Percentiles rank a stretch among this genome's conserved stretches.
Evolutionary conservation across 108 stramenopile species (phyloP).

Genomic region (Parietichytrium sp.): DNA sequence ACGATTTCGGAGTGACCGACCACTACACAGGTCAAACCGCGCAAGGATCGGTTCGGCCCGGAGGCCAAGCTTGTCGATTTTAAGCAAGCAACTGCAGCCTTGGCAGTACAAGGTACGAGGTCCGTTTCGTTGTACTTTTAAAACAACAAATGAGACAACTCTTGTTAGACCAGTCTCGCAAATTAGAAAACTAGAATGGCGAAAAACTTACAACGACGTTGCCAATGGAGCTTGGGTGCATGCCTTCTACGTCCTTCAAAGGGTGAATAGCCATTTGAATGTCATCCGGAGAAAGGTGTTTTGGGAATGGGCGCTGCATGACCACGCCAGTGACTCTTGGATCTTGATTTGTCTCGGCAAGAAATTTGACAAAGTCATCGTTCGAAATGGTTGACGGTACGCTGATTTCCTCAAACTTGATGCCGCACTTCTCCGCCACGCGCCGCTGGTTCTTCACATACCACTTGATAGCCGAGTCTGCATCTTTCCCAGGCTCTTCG

Average conservation of each 20-base stretch:
- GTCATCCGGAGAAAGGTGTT: constrained; percentile 32
- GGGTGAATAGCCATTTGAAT: constrained; percentile 27
- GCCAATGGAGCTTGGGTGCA: constrained; percentile 31
- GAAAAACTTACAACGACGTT: too few relatives aligned
- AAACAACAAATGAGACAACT: too few relatives aligned
- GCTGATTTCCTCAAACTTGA: constrained; percentile 24
- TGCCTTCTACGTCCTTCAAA: constrained; percentile 32
- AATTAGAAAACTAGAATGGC: too few relatives aligned
- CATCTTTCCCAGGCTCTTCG: background rate
- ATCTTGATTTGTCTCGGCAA: constrained; percentile 16
- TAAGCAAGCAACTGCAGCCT: constrained; percentile 38
- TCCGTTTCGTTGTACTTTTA: constrained; percentile 27
- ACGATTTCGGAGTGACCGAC: constrained; percentile 36
- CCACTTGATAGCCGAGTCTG: constrained; percentile 31
- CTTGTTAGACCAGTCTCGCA: too few relatives aligned
- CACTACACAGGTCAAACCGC: background rate
- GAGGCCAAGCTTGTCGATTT: constrained; percentile 18
- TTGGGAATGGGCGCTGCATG: constrained; percentile 33
- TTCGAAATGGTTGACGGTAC: background rate
- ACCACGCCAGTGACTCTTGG: constrained; percentile 10
- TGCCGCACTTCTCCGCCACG: constrained; percentile 38
- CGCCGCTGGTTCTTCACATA: constrained; percentile 22
- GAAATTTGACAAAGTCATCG: background rate
- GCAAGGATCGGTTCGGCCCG: constrained; percentile 7
- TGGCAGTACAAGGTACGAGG: constrained; percentile 34